These are phyloP conservation scores for Penicillium subrubescens DNA, from an alignment of 495 filamentous ascomycete species.

Conservation along the genomic window DNA sequence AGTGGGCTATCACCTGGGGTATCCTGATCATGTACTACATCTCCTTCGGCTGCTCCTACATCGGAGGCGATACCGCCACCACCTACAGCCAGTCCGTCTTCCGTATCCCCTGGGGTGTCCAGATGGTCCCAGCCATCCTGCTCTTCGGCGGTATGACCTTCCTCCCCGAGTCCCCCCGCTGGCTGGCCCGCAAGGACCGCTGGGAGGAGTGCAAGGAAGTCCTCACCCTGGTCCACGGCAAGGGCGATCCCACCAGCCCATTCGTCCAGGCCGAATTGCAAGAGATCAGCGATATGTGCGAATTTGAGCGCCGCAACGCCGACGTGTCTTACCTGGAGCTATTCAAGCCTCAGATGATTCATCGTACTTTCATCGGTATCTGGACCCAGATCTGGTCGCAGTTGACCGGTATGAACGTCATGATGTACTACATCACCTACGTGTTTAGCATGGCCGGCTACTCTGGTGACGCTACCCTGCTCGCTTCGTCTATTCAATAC, in stretches of 20 bases:
- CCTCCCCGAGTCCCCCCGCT: constrained; percentile 80
- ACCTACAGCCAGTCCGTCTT: constrained; percentile 57
- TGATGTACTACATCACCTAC: constrained; percentile 57
- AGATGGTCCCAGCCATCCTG: constrained; percentile 71
- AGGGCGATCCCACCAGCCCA: constrained; percentile 63
- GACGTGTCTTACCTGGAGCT: constrained; percentile 70
- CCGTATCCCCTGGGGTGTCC: constrained; percentile 76
- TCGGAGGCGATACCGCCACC: constrained; percentile 37
- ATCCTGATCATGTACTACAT: constrained; percentile 85
- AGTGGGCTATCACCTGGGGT: constrained; percentile 84
- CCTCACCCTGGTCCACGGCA: constrained; percentile 68
- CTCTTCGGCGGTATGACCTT: constrained; percentile 64
- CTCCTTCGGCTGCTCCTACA: constrained; percentile 73
- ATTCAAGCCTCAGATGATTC: constrained; percentile 68
- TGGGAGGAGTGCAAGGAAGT: constrained; percentile 72
- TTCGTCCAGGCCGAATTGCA: constrained; percentile 65
- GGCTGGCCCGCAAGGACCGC: constrained; percentile 74
- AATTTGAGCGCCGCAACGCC: constrained; percentile 63
- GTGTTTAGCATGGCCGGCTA: constrained; percentile 44
- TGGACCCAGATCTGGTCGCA: constrained; percentile 85
- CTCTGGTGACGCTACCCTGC: constrained; percentile 36
- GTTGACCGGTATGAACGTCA: constrained; percentile 83
- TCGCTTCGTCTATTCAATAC: constrained; percentile 75
- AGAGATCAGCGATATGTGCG: constrained; percentile 69
- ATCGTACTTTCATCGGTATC: constrained; percentile 70